Conservation (phyloP, 1,284 basidiomycete species). For the Pseudozyma pruni region DNA sequence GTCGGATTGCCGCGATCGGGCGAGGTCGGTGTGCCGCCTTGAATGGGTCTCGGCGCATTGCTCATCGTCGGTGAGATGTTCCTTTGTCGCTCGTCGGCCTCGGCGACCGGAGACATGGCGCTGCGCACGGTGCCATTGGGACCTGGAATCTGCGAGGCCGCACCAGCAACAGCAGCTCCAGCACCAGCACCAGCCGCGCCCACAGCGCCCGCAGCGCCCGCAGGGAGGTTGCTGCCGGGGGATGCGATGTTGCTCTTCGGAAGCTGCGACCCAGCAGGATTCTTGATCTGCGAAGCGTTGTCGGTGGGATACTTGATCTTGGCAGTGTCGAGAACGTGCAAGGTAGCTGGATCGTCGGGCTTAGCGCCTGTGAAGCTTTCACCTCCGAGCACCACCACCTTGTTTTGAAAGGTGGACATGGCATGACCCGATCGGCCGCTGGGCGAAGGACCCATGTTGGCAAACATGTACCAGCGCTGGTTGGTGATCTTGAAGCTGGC, state of each 20-base stretch:
- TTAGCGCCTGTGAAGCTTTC: slow-evolving; percentile 80
- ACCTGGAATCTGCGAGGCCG: slow-evolving; percentile 24
- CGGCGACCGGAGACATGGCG: slow-evolving; percentile 43
- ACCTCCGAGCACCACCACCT: slow-evolving; percentile 92
- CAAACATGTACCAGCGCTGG: slow-evolving; percentile 95
- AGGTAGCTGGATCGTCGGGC: slow-evolving; percentile 81
- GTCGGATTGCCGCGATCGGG: slow-evolving; percentile 16
- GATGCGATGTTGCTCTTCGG: slow-evolving; percentile 41
- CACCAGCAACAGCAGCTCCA: slow-evolving; percentile 14
- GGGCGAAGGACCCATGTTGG: slow-evolving; percentile 97
- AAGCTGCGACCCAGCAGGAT: slow-evolving; percentile 11
- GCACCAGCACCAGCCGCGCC: slow-evolving; percentile 11
- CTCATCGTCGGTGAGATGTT: slow-evolving; percentile 47
- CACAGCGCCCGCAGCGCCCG: slow-evolving; percentile 10
- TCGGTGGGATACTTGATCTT: slow-evolving; percentile 68
- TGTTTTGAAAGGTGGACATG: slow-evolving; percentile 87
- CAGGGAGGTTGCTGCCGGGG: slow-evolving; percentile 7
- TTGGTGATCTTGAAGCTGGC: slow-evolving; percentile 92
- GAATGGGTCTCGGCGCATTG: slow-evolving; percentile 5
- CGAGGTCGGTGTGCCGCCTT: slow-evolving; percentile 18
- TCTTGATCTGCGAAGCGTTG: slow-evolving; percentile 44
- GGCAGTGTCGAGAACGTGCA: slow-evolving; percentile 75
- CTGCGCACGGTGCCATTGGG: slow-evolving; percentile 27
- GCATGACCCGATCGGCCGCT: slow-evolving; percentile 91
- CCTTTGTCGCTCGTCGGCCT: slow-evolving; percentile 36